These are phyloP conservation scores for Gonapodya prolifera DNA, from an alignment of 192 early-diverging fungal genomes.

Conservation along the genomic window DNA sequence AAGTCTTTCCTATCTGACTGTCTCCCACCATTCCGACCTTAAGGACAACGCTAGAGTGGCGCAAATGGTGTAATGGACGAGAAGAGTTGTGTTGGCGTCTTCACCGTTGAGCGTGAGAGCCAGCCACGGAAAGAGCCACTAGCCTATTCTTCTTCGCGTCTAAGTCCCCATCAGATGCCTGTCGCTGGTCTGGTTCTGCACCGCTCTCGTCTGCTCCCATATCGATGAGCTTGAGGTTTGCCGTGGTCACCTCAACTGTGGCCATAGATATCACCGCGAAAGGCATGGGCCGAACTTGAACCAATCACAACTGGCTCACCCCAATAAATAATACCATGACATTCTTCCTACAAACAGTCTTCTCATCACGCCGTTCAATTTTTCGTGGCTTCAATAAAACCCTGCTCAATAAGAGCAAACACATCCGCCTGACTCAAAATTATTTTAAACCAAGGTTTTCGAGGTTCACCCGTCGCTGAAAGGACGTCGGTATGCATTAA, in stretches of 20 bases:
- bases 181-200: not conserved
- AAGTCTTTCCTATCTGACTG: constrained; percentile 91
- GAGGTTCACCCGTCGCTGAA: not conserved
- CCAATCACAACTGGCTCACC: too few relatives aligned
- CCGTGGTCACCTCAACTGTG: too few relatives aligned
- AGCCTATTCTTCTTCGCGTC: not conserved
- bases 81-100: too few relatives aligned
- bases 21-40: constrained; percentile 97
- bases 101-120: too few relatives aligned
- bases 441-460: not conserved
- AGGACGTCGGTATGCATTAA: not conserved
- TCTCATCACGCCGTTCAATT: too few relatives aligned
- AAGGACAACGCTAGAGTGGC: constrained; percentile 52
- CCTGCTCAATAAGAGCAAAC: not conserved
- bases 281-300: too few relatives aligned
- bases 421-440: not conserved
- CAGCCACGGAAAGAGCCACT: not conserved
- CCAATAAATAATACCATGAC: too few relatives aligned
- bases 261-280: too few relatives aligned
- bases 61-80: not conserved
- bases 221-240: not conserved
- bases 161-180: not conserved
- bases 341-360: too few relatives aligned
- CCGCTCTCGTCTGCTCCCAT: not conserved
- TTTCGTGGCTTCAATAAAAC: not conserved